Conservation (phyloP, 2,329 filamentous ascomycete species). For the Xylogone sp. region DNA sequence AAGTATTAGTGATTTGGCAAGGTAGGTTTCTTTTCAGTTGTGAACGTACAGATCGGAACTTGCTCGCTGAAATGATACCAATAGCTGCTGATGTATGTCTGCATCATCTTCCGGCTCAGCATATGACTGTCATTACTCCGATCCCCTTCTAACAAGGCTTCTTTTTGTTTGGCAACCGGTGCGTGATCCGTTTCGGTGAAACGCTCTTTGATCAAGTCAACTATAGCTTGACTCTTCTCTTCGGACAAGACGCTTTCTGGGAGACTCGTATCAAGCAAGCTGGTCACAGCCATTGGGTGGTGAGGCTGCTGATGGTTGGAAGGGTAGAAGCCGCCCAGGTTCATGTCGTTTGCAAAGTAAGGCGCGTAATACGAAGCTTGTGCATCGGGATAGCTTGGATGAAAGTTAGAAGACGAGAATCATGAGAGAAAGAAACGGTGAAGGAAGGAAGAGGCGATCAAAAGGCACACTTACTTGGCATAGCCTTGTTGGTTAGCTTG, state of each 20-base stretch:
- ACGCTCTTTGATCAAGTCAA: slow-evolving; percentile 74
- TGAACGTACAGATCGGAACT: slow-evolving; percentile 65
- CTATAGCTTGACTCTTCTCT: slow-evolving; percentile 78
- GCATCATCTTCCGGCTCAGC: slow-evolving; percentile 91
- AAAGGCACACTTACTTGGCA: slow-evolving; percentile 40
- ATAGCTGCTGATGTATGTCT: slow-evolving; percentile 87
- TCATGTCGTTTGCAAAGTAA: slow-evolving; percentile 44
- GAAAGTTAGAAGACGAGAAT: slow-evolving; percentile 9
- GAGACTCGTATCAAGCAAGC: slow-evolving; percentile 73
- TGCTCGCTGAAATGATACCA: slow-evolving; percentile 96
- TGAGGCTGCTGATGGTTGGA: slow-evolving; percentile 48
- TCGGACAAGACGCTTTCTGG: slow-evolving; percentile 81
- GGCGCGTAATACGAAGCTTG: slow-evolving; percentile 45
- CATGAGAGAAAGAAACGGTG: neutral
- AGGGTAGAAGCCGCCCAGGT: slow-evolving; percentile 55
- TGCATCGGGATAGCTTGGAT: slow-evolving; percentile 48
- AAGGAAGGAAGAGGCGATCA: neutral
- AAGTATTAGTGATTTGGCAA: slow-evolving; percentile 13
- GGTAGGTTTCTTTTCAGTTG: too few relatives aligned
- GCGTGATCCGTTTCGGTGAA: slow-evolving; percentile 80
- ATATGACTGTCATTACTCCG: slow-evolving; percentile 60
- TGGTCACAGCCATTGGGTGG: slow-evolving; percentile 88
- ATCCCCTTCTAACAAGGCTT: slow-evolving; percentile 74
- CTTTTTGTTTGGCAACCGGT: slow-evolving; percentile 70
- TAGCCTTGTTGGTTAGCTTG: slow-evolving; percentile 46